These are phyloP conservation scores for Penicillium nordicum DNA, from an alignment of 2,329 filamentous ascomycete genomes.

Conservation along the genomic window DNA sequence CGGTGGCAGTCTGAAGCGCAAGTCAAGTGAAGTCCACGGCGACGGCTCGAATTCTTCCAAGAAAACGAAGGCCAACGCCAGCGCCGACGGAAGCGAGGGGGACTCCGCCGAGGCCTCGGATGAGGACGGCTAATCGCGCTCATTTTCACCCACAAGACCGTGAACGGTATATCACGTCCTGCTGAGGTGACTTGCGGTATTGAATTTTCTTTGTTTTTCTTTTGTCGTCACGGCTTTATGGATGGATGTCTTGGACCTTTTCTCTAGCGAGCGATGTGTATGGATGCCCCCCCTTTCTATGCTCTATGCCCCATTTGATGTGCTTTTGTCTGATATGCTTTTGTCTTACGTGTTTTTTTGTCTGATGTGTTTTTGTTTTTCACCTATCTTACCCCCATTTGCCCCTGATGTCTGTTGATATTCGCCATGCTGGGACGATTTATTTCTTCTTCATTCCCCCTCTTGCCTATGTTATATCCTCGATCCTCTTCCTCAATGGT, in stretches of 20 bases:
- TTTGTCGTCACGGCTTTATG: constrained; percentile 29
- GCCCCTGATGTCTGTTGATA: constrained; percentile 18
- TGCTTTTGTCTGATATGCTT: constrained; percentile 7
- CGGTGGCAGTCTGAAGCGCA: constrained; percentile 48
- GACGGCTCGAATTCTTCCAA: constrained; percentile 44
- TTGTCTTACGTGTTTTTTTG: constrained; percentile 7
- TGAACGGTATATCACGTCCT: neutral
- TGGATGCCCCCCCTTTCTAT: constrained; percentile 23
- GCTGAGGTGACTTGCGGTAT: constrained; percentile 7
- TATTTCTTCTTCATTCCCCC: constrained; percentile 8
- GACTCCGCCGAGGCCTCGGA: constrained; percentile 48
- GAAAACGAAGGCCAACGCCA: constrained; percentile 52
- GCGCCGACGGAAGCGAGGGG: constrained; percentile 52
- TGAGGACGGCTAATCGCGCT: constrained; percentile 44
- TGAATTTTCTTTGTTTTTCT: constrained; percentile 20
- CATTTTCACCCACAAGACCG: neutral
- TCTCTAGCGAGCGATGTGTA: constrained; percentile 38
- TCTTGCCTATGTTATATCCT: constrained; percentile 1
- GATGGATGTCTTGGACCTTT: constrained; percentile 30
- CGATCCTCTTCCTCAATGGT: constrained; percentile 9
- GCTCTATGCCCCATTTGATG: constrained; percentile 20
- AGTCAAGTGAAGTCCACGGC: constrained; percentile 47
- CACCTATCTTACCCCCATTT: constrained; percentile 11
- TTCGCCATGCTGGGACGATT: constrained; percentile 15
- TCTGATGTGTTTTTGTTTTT: constrained; percentile 16